Base-by-base conservation (phyloP, 2,329 filamentous ascomycete species). In the Diaporthe humulicola region DNA sequence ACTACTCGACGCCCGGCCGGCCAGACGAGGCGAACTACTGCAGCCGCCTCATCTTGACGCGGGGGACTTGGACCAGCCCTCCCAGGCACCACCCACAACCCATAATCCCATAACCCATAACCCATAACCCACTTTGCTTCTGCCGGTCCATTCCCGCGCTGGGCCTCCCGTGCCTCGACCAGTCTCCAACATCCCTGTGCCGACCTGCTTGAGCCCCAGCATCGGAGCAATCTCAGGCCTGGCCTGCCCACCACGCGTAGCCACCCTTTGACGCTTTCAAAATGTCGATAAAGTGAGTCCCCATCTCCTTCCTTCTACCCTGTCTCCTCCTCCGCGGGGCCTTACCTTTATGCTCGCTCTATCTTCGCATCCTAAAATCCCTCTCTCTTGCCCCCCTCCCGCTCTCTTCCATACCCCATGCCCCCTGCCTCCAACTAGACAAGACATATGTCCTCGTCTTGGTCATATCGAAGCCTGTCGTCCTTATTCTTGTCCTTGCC, bases 231-330 rank as follows among this genome's bases (percentile, higher is more conserved):
- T 52, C 64, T 54, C 45, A 69, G n/a, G 36, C 56, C 60, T 72
- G 38, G 61, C n/a, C n/a, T n/a, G n/a, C n/a, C n/a, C n/a, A n/a
- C 72, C 57, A 73, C 72, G 69, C 66, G 25, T 74, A 74, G 73
- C 74, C 73, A 77, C 71, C 74, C 82, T 82, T 79, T 82, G 48
- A 79, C 66, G 81, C 81, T 76, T 79, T 81, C 80, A 86, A 81
- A 81, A 89, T 89, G 87, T 89, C 87, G 82, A 88, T 89, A 87
- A 89, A 89, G 87, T 89, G 85, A 86, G 86, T 85, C 81, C 81
- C 81, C 74, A 28, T 74, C 58, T 50, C 61, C 67, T 70, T 30
- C 69, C 60, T 70, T 30, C 48, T 54, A 58, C 40, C 60, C 67
- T 67, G 30, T 70, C 33, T 45, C 38, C 71, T 40, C 33, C n/a